Evolutionary conservation across 192 early-diverging fungal genomes (phyloP), one percentile per base, ranked within the genome.

Genomic region (Rhizoclosmatium globosum): DNA sequence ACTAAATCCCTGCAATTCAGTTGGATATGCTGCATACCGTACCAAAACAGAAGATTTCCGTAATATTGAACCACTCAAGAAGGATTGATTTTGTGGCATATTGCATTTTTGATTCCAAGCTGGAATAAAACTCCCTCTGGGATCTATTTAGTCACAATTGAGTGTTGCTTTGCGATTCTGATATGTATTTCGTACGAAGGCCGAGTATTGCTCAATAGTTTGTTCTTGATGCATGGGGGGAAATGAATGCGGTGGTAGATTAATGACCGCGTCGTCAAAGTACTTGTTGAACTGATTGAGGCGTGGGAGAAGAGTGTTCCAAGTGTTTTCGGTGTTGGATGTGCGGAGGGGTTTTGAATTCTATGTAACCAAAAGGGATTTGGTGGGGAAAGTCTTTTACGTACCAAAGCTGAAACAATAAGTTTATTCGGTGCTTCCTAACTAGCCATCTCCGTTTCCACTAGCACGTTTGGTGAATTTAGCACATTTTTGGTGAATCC

Each of bases 11-110:
- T 53, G 50, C 50, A 53, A 53, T 13, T 53, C 68, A 72, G 70
- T 57, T 58, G 70, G 48, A 2, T 72, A 72, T 44, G 70, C 70
- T 38, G 53, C 70, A n/a, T 72, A 57, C 70, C 44, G 70, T 31
- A 72, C 70, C 21, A 72, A 72, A 47, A 72, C 70, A 9, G 70
- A 72, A 58, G 70, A 72, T 38, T 72, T 72, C 53, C 47, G 70
- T 11, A 39, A 38, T 7, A 59, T 72, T 38, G 70, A 72, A 44
- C 70, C 70, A 2, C 3, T 53, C 2, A 43, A 21, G 11, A 68
- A 68, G 67, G 50, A 53, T 13, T 53, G 17, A 53, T 31, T 31
- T 31, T 31, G 0, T 31, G 31, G 31, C 31, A 31, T 31, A 31
- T 31, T 31, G 31, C 31, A 31, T 31, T 31, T 31, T 31, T 31